phyloP scores from a whole-genome alignment of 2,329 filamentous ascomycete species.

The Alternaria longipes region DNA sequence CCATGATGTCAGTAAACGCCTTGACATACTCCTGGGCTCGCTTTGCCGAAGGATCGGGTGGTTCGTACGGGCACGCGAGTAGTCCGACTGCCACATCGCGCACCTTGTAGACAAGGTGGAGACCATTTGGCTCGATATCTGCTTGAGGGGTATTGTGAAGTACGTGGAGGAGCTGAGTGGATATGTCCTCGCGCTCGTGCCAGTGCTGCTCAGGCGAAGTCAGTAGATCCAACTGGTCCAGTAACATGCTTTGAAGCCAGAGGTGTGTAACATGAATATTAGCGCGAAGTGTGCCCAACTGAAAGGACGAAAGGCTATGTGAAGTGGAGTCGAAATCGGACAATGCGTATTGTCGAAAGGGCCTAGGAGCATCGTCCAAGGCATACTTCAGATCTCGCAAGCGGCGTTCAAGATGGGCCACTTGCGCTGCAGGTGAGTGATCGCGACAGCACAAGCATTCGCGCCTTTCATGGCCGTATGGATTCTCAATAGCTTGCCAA shows the following conservation, averaged over 20 bases:
- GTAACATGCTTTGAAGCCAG: neutral
- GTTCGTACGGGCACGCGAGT: neutral
- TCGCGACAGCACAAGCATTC: neutral
- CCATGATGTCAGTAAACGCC: neutral
- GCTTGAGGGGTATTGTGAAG: neutral
- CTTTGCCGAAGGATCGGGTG: neutral
- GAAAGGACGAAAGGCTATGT: neutral
- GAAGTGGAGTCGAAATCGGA: neutral
- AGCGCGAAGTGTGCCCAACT: neutral
- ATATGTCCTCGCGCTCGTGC: neutral
- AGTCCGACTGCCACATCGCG: neutral
- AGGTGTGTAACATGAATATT: neutral
- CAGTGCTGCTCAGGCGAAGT: neutral
- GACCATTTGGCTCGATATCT: neutral
- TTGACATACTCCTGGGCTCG: neutral
- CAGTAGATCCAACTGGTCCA: neutral
- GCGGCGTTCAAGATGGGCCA: neutral
- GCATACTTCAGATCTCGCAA: neutral
- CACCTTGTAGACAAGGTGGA: neutral
- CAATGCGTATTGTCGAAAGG: neutral
- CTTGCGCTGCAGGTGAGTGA: neutral
- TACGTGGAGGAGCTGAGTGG: neutral
- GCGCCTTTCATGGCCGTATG: neutral
- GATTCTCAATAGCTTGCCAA: neutral
- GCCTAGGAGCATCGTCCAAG: neutral